Percentiles rank a stretch among this genome's conserved stretches.
Conservation (phyloP, 768 basidiomycete genomes). For the Amanita pseudoporphyria region DNA sequence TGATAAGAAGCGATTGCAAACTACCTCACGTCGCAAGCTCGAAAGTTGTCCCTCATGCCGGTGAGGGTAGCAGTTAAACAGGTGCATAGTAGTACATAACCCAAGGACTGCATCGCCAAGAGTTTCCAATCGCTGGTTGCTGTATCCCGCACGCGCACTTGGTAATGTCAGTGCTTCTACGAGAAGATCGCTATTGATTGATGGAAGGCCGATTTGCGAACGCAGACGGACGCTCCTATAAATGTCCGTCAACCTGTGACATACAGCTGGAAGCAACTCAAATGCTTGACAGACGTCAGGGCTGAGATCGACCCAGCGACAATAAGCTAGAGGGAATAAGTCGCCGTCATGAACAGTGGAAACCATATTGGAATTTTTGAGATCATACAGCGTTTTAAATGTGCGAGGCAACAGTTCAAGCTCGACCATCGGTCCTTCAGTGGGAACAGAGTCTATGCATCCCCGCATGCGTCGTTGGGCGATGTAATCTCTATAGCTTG, state of each 20-base stretch:
- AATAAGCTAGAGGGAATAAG: conserved; percentile 34
- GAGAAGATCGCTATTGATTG: conserved; percentile 45
- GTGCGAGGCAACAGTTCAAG: conserved; percentile 31
- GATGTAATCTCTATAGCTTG: conserved; percentile 56
- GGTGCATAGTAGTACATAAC: conserved; percentile 62
- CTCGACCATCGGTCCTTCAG: conserved; percentile 57
- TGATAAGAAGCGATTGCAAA: conserved; percentile 70
- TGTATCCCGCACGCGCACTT: conserved; percentile 48
- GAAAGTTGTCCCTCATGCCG: conserved; percentile 81
- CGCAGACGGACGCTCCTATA: conserved; percentile 50
- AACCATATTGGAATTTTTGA: conserved; percentile 14
- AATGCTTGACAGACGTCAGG: conserved; percentile 40
- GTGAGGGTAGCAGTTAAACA: conserved; percentile 67
- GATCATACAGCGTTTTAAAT: conserved; percentile 28
- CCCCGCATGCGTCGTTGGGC: conserved; percentile 43
- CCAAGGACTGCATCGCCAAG: conserved; percentile 81
- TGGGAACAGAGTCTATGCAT: conserved; percentile 32
- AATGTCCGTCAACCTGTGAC: conserved; percentile 53
- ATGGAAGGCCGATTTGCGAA: conserved; percentile 48
- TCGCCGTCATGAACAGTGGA: conserved; percentile 16
- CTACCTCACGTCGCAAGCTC: conserved; percentile 46
- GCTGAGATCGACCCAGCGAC: conserved; percentile 47
- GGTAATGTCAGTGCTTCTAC: conserved; percentile 75
- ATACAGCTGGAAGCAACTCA: conserved; percentile 53
- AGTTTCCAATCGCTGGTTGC: conserved; percentile 82